A percentile compares a stretch with the other conserved stretches of the same genome.
Conservation (phyloP, 1,284 basidiomycete genomes). For the Schizophyllum commune region DNA sequence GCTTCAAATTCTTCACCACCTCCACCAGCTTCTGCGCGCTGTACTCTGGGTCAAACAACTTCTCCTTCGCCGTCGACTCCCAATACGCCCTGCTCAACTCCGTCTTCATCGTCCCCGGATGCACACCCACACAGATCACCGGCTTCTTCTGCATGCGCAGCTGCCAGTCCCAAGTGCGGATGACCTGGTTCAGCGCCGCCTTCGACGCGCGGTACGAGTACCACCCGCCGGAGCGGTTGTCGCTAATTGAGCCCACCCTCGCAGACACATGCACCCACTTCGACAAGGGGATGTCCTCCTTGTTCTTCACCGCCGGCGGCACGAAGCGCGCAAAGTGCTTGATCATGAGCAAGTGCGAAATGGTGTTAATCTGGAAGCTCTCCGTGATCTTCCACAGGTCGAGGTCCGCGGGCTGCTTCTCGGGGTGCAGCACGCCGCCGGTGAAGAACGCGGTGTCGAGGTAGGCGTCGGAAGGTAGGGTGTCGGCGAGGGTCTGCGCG, state of each 20-base stretch:
- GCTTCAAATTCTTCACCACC: constrained; percentile 42
- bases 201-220: constrained; percentile 72
- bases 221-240: constrained; percentile 62
- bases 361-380: constrained; percentile 49
- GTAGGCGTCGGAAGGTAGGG: constrained; percentile 30
- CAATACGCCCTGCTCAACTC: constrained; percentile 46
- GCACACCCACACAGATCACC: constrained; percentile 52
- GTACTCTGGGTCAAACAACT: constrained; percentile 53
- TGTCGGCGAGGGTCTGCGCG: constrained; percentile 30
- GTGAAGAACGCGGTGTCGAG: constrained; percentile 50
- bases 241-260: constrained; percentile 54
- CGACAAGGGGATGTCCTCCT: constrained; percentile 23
- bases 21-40: constrained; percentile 50
- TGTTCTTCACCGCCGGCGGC: constrained; percentile 20
- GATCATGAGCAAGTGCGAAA: constrained; percentile 55
- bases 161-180: constrained; percentile 63
- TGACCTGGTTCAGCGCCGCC: constrained; percentile 67
- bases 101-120: constrained; percentile 56
- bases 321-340: constrained; percentile 57
- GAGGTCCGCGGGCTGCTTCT: constrained; percentile 49
- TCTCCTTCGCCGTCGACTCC: constrained; percentile 30
- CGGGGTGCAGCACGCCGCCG: constrained; percentile 48
- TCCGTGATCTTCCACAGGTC: constrained; percentile 34
- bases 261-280: constrained; percentile 60
- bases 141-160: constrained; percentile 43